Percentiles rank a stretch among this genome's conserved stretches.
phyloP scores from a whole-genome alignment of 257 asterid species.

The Solanum acaule region DNA sequence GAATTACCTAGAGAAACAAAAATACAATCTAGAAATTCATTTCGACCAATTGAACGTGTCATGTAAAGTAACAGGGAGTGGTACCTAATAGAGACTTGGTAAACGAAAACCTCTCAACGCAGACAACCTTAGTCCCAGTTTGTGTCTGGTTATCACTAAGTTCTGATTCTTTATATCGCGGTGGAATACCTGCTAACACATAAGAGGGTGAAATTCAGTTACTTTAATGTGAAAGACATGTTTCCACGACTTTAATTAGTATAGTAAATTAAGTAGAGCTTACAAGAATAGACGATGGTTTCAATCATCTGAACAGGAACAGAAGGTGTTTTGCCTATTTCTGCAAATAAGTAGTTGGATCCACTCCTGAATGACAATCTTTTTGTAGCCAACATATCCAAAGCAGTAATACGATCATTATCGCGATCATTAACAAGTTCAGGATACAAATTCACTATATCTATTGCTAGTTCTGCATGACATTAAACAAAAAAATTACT shows the following conservation, averaged over 20 bases:
- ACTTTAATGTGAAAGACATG: not conserved
- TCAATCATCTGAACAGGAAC: not conserved
- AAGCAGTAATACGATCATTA: not conserved
- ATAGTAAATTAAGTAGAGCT: not conserved
- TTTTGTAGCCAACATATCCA: constrained; percentile 4
- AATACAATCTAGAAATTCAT: not conserved
- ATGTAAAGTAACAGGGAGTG: not conserved
- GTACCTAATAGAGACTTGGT: not conserved
- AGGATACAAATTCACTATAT: not conserved
- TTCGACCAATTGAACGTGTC: not conserved
- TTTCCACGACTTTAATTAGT: not conserved
- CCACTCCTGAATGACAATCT: constrained; percentile 2
- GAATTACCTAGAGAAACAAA: not conserved
- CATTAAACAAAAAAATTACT: not conserved
- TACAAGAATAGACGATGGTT: not conserved
- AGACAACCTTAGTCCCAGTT: not conserved
- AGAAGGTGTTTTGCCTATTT: not conserved
- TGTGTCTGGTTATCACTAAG: not conserved
- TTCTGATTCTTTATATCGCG: not conserved
- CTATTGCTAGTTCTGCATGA: constrained; percentile 1
- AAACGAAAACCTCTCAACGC: not conserved
- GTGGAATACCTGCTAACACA: not conserved
- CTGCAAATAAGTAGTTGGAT: not conserved
- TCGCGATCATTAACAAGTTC: not conserved
- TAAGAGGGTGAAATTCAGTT: not conserved